Conservation (phyloP, 495 filamentous ascomycete species). For the Hapsidospora chrysogenum region DNA sequence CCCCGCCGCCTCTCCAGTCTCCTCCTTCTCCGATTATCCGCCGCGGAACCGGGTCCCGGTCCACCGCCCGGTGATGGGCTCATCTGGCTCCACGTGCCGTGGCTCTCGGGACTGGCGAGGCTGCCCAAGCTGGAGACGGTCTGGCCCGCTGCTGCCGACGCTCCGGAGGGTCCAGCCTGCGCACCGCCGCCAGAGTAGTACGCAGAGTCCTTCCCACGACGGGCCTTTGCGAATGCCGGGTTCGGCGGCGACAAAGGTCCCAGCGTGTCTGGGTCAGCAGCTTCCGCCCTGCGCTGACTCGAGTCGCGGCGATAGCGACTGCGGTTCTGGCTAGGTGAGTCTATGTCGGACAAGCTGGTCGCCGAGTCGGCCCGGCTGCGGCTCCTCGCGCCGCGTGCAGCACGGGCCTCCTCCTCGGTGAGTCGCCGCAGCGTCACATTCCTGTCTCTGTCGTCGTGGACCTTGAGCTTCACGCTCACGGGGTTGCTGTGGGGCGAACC, state of each 20-base stretch:
- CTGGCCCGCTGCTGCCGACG: slow-evolving; percentile 8
- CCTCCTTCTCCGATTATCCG: slow-evolving; percentile 1
- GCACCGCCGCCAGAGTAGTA: slow-evolving; percentile 29
- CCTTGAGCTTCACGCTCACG: slow-evolving; percentile 63
- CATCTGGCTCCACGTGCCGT: slow-evolving; percentile 21
- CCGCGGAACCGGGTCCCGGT: slow-evolving; percentile 6
- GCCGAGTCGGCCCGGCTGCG: slow-evolving; percentile 24
- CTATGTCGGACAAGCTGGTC: slow-evolving; percentile 28
- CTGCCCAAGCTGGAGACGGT: slow-evolving; percentile 23
- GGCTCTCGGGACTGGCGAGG: slow-evolving; percentile 21
- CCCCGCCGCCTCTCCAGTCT: slow-evolving; percentile 5
- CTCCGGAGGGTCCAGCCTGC: slow-evolving; percentile 20
- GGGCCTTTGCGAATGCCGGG: slow-evolving; percentile 23
- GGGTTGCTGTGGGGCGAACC: slow-evolving; percentile 37
- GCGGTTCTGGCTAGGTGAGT: slow-evolving; percentile 17
- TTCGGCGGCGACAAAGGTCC: slow-evolving; percentile 25
- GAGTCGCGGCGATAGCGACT: slow-evolving; percentile 26
- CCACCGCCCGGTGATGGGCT: slow-evolving; percentile 16
- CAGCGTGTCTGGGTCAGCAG: slow-evolving; percentile 10
- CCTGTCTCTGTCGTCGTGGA: slow-evolving; percentile 56
- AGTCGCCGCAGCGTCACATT: slow-evolving; percentile 69
- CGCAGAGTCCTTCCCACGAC: slow-evolving; percentile 33
- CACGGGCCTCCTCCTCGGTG: slow-evolving; percentile 61
- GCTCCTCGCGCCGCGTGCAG: slow-evolving; percentile 11
- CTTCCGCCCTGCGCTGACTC: slow-evolving; percentile 20